Evolutionary conservation across 139 green algal species (phyloP).

Genomic region (Mychonastes homosphaera): DNA sequence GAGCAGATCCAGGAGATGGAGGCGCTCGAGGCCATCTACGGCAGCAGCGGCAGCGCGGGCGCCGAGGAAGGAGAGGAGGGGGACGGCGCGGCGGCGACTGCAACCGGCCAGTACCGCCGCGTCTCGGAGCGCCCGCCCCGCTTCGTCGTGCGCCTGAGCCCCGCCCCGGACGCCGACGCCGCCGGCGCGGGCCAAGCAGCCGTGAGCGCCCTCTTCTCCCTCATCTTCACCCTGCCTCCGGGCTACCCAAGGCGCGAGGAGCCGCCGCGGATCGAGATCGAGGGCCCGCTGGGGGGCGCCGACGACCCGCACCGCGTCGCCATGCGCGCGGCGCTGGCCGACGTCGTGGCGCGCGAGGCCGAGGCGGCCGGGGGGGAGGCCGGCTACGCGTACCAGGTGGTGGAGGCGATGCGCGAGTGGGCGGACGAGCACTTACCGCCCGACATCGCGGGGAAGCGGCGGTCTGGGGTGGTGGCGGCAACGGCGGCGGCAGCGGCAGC

Average conservation of each 20-base stretch:
- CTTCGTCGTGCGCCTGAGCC: not conserved
- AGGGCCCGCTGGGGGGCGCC: slow-evolving; percentile 7
- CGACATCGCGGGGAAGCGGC: slow-evolving; percentile 12
- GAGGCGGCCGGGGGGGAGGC: slow-evolving; percentile 12
- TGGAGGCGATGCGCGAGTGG: slow-evolving; percentile 31
- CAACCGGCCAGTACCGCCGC: not conserved
- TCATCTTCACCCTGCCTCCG: slow-evolving; percentile 21
- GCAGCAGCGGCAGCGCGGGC: too few species aligned
- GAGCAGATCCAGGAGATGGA: slow-evolving; percentile 41
- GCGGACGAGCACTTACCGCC: slow-evolving; percentile 27
- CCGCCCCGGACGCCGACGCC: not conserved
- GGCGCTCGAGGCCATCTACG: slow-evolving; percentile 22
- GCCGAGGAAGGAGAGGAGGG: too few species aligned
- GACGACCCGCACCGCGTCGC: slow-evolving; percentile 5
- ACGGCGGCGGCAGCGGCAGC: not conserved
- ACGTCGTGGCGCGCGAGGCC: slow-evolving; percentile 7
- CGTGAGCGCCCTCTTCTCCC: slow-evolving; percentile 22
- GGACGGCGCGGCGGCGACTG: too few species aligned
- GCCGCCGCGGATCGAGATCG: slow-evolving; percentile 7
- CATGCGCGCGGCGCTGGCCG: slow-evolving; percentile 1
- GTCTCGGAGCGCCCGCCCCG: not conserved
- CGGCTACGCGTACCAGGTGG: slow-evolving; percentile 30
- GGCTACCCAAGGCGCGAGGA: slow-evolving; percentile 11
- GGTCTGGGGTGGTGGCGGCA: not conserved
- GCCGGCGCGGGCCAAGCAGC: not conserved